These are phyloP conservation scores for Misopates orontium DNA, from an alignment of 257 asterid genomes.

Conservation along the genomic window DNA sequence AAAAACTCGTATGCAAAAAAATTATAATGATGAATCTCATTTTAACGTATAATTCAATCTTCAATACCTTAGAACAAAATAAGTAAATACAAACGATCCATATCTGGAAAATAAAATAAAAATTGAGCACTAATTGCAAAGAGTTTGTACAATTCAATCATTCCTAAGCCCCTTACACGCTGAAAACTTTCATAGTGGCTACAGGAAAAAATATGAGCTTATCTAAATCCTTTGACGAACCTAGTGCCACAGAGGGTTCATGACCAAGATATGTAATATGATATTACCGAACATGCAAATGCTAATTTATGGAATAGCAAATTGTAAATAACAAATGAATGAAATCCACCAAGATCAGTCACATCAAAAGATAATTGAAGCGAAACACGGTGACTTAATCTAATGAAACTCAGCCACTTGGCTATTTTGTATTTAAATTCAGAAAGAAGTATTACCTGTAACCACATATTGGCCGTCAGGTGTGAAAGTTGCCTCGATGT, in stretches of 20 bases:
- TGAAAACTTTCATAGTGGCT: neutral
- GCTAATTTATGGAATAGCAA: neutral
- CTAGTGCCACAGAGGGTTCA: too few species aligned
- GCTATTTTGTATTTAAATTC: neutral
- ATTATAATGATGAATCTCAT: neutral
- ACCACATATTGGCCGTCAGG: conserved; percentile 95
- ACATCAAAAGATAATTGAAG: neutral
- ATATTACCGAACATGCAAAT: neutral
- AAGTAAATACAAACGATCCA: neutral
- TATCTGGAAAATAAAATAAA: neutral
- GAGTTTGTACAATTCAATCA: neutral
- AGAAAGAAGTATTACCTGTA: conserved; percentile 53
- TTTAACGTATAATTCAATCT: neutral
- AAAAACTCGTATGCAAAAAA: neutral
- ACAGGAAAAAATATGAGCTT: neutral
- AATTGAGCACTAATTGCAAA: neutral
- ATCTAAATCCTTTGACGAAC: neutral
- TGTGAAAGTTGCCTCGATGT: conserved; percentile 84
- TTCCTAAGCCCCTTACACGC: neutral
- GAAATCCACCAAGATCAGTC: neutral
- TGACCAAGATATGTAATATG: neutral
- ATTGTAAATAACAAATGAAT: neutral
- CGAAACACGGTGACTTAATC: neutral
- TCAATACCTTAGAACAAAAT: neutral
- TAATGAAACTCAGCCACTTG: conserved; percentile 2